phyloP scores from a whole-genome alignment of 2,329 filamentous ascomycete genomes.

The Colletotrichum sp. region DNA sequence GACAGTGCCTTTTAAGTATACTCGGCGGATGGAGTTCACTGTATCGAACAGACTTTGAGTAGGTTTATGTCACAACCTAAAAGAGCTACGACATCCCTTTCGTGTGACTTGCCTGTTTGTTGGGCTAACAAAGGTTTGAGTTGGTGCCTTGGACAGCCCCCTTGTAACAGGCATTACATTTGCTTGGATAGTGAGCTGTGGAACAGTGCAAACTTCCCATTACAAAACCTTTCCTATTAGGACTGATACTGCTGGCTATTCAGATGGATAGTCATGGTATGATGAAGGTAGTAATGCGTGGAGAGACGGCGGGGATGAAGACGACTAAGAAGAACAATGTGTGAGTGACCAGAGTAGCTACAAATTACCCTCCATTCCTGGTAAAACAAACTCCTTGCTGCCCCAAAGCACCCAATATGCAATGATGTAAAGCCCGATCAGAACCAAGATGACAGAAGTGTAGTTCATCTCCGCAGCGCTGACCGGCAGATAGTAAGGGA shows the following conservation, averaged over 20 bases:
- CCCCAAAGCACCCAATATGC: slow-evolving; percentile 19
- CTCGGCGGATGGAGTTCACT: neutral
- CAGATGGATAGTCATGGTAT: neutral
- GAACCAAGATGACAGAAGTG: slow-evolving; percentile 25
- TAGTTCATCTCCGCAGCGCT: slow-evolving; percentile 29
- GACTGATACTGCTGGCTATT: neutral
- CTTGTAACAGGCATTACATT: neutral
- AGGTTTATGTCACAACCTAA: neutral
- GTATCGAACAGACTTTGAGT: neutral
- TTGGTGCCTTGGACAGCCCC: neutral
- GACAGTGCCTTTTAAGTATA: neutral
- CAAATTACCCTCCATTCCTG: neutral
- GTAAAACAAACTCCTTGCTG: neutral
- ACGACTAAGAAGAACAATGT: neutral
- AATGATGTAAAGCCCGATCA: slow-evolving; percentile 15
- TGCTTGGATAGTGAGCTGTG: accelerated
- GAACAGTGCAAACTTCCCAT: neutral
- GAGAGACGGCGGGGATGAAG: no score
- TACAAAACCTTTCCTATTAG: neutral
- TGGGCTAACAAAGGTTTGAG: neutral
- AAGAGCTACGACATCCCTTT: neutral
- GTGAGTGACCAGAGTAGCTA: neutral
- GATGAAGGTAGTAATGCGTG: no score
- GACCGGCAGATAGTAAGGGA: slow-evolving; percentile 27
- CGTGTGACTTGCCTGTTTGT: neutral